Evolutionary conservation across 257 asterid species (phyloP).

Genomic region (Plantago ovata): DNA sequence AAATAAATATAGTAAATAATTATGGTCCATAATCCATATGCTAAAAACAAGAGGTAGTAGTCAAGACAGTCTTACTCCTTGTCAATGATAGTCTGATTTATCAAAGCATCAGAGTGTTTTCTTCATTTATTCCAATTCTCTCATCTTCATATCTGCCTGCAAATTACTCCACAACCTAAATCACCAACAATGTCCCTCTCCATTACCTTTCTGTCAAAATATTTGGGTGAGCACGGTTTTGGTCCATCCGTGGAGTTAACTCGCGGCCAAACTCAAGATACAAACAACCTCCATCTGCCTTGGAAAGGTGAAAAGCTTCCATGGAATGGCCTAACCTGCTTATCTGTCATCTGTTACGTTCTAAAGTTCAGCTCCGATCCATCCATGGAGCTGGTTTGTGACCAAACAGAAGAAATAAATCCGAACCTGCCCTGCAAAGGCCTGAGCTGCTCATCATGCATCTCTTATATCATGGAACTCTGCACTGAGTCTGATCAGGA

Average conservation of each 20-base stretch:
- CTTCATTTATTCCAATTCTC: no score
- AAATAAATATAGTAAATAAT: no score
- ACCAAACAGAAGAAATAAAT: no score
- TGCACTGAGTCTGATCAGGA: neutral
- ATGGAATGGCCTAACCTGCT: slow-evolving; percentile 7
- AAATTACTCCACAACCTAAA: neutral
- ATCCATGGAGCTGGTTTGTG: no score
- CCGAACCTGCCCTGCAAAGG: neutral
- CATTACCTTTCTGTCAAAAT: neutral
- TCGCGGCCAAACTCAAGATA: neutral
- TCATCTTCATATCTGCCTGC: no score
- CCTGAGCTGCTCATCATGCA: neutral
- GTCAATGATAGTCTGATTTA: no score
- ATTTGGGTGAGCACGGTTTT: neutral
- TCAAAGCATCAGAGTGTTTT: no score
- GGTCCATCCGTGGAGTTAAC: neutral
- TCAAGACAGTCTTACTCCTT: no score
- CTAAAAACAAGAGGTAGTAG: no score
- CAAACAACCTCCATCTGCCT: neutral
- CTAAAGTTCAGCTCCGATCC: neutral
- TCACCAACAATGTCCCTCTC: neutral
- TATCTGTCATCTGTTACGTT: neutral
- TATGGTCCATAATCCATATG: no score
- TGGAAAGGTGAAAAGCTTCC: slow-evolving; percentile 9
- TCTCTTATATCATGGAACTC: neutral